These are phyloP conservation scores for Annulohypoxylon truncatum DNA, from an alignment of 2,329 filamentous ascomycete species.

Conservation along the genomic window DNA sequence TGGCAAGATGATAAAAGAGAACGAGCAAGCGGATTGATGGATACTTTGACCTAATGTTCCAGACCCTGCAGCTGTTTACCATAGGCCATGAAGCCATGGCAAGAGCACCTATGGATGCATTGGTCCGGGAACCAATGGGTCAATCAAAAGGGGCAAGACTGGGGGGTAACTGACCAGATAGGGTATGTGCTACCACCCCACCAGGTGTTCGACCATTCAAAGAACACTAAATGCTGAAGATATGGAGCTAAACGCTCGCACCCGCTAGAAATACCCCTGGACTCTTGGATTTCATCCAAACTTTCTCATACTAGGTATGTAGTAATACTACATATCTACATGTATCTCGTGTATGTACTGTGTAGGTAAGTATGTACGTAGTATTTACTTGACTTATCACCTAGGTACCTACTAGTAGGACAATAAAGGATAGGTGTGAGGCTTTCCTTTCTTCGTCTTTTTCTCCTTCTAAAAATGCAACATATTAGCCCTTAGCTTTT, in stretches of 20 bases:
- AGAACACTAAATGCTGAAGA: constrained; percentile 25
- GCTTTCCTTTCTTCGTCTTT: background rate
- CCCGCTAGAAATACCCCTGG: constrained; percentile 2
- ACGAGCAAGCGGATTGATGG: constrained; percentile 11
- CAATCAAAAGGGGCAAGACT: constrained; percentile 35
- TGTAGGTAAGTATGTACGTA: background rate
- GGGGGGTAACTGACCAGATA: constrained; percentile 9
- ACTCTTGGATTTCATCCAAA: constrained; percentile 9
- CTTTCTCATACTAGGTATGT: background rate
- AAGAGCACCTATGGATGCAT: constrained; percentile 4
- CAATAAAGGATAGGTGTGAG: background rate
- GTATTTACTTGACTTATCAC: background rate
- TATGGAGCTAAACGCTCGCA: constrained; percentile 22
- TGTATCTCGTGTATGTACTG: background rate
- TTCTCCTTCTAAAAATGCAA: background rate
- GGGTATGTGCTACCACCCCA: constrained; percentile 20
- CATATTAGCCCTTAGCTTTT: background rate
- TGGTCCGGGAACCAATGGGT: constrained; percentile 13
- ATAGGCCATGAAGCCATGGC: background rate
- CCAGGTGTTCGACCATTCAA: constrained; percentile 11
- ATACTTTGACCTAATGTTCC: constrained; percentile 17
- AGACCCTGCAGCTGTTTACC: constrained; percentile 25
- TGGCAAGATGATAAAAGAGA: constrained; percentile 15
- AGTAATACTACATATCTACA: background rate
- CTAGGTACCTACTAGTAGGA: too few species aligned